A percentile compares a stretch with the other conserved stretches of the same genome.
Evolutionary conservation across 164 flowering plant genomes (phyloP).

Genomic region (Platanus orientalis): DNA sequence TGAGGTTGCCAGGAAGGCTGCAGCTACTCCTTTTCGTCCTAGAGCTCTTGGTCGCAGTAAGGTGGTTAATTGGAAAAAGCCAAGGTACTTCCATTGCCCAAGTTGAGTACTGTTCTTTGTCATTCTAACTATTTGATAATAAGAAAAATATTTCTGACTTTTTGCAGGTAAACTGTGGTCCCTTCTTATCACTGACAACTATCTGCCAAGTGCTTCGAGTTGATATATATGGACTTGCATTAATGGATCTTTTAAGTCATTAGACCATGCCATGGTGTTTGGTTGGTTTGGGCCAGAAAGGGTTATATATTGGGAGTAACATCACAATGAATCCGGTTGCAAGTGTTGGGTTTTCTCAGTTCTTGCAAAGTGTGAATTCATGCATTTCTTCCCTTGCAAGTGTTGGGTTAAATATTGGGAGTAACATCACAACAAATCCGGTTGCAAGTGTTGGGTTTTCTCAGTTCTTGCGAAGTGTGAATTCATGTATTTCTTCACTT

Average conservation of each 20-base stretch:
- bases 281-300: constrained; percentile 12
- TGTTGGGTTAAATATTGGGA: too few relatives aligned
- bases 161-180: constrained; percentile 57
- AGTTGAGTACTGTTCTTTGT: not conserved
- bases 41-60: constrained; percentile 37
- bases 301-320: constrained; percentile 1
- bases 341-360: not conserved
- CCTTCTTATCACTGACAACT: constrained; percentile 24
- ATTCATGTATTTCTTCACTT: not conserved
- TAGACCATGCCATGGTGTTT: not conserved
- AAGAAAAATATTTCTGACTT: not conserved
- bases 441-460: not conserved
- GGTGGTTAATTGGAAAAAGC: constrained; percentile 39
- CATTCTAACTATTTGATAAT: too few relatives aligned
- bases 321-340: not conserved
- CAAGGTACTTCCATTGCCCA: constrained; percentile 45
- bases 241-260: constrained; percentile 9
- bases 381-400: constrained; percentile 4
- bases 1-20: constrained; percentile 75
- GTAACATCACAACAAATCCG: not conserved
- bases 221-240: not conserved
- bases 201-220: constrained; percentile 23
- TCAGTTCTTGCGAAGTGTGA: not conserved
- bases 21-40: constrained; percentile 50
- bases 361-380: not conserved